Conservation (phyloP, 2,329 filamentous ascomycete species). For the Drechslerella dactyloides region DNA sequence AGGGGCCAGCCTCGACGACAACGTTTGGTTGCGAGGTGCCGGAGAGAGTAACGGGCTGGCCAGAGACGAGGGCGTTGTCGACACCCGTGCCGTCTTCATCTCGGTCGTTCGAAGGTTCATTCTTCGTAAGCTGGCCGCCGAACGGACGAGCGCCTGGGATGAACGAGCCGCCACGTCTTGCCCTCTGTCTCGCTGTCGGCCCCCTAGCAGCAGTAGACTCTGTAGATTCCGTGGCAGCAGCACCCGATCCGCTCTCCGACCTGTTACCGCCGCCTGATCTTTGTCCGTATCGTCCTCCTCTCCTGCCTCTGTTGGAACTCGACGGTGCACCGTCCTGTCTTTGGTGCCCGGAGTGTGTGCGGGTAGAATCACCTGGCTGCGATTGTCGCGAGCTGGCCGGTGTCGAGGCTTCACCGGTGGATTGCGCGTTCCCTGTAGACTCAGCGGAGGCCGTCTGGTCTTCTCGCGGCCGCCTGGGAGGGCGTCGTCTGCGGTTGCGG, state of each 20-base stretch:
- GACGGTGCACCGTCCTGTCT: slow-evolving; percentile 31
- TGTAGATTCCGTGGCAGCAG: slow-evolving; percentile 3
- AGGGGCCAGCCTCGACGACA: slow-evolving; percentile 19
- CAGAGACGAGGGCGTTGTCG: slow-evolving; percentile 56
- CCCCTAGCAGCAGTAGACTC: slow-evolving; percentile 19
- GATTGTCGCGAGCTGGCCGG: slow-evolving; percentile 21
- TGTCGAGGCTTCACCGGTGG: slow-evolving; percentile 9
- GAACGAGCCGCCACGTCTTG: slow-evolving; percentile 31
- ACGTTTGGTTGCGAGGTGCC: slow-evolving; percentile 53
- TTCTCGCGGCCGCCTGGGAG: slow-evolving; percentile 31
- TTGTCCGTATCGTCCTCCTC: slow-evolving; percentile 9
- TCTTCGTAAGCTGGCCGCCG: slow-evolving; percentile 61
- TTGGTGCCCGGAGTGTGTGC: slow-evolving; percentile 26
- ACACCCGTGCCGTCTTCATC: slow-evolving; percentile 53
- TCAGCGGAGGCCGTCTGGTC: slow-evolving; percentile 28
- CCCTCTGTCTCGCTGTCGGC: slow-evolving; percentile 28
- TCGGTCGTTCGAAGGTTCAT: slow-evolving; percentile 55
- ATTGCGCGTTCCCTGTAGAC: slow-evolving; percentile 24
- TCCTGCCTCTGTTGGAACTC: slow-evolving; percentile 33
- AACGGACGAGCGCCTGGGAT: slow-evolving; percentile 58
- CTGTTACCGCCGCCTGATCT: neutral
- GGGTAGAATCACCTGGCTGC: neutral
- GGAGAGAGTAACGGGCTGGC: slow-evolving; percentile 61
- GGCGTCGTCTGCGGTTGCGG: slow-evolving; percentile 31
- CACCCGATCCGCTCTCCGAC: neutral